Evolutionary conservation across 2,329 filamentous ascomycete species (phyloP).

Genomic region (Nigrospora oryzae): DNA sequence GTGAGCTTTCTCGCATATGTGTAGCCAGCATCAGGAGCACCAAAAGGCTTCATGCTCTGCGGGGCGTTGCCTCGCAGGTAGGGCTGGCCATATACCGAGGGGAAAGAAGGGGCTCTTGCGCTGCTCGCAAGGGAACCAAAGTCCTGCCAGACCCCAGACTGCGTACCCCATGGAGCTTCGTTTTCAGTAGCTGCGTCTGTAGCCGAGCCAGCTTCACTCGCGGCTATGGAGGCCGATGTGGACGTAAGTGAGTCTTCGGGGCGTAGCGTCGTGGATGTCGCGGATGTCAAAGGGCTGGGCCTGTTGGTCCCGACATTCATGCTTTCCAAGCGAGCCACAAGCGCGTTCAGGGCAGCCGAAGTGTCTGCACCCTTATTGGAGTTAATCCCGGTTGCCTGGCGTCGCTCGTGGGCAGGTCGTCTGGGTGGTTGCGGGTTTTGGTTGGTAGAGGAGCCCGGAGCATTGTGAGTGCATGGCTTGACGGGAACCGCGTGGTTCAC

Average conservation of each 20-base stretch:
- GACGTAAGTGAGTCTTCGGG: too few relatives aligned
- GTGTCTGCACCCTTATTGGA: conserved; percentile 12
- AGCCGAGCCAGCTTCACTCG: too few relatives aligned
- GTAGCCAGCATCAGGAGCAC: conserved; percentile 37
- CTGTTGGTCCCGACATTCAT: conserved; percentile 2
- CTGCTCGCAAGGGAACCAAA: background rate
- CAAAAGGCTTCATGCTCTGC: conserved; percentile 29
- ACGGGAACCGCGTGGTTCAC: conserved; percentile 10
- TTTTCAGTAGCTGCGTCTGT: too few relatives aligned
- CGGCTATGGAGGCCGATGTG: too few relatives aligned
- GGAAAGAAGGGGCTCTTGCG: background rate
- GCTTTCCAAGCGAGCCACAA: conserved; percentile 13
- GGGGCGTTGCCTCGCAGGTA: conserved; percentile 49
- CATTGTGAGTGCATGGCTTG: too few relatives aligned
- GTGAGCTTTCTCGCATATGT: conserved; percentile 49
- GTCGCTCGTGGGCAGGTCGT: conserved; percentile 4
- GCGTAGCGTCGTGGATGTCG: too few relatives aligned
- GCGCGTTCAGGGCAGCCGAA: conserved; percentile 9
- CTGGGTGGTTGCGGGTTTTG: too few relatives aligned
- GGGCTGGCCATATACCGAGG: conserved; percentile 22
- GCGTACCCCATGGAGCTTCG: background rate
- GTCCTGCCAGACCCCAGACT: conserved; percentile 1
- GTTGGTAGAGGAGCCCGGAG: too few relatives aligned
- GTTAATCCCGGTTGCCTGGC: conserved; percentile 15
- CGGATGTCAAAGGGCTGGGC: too few relatives aligned